Percentiles rank a stretch among this genome's conserved stretches.
These are phyloP conservation scores for Tolypocladium ovalisporum DNA, from an alignment of 2,329 filamentous ascomycete species.

Conservation along the genomic window DNA sequence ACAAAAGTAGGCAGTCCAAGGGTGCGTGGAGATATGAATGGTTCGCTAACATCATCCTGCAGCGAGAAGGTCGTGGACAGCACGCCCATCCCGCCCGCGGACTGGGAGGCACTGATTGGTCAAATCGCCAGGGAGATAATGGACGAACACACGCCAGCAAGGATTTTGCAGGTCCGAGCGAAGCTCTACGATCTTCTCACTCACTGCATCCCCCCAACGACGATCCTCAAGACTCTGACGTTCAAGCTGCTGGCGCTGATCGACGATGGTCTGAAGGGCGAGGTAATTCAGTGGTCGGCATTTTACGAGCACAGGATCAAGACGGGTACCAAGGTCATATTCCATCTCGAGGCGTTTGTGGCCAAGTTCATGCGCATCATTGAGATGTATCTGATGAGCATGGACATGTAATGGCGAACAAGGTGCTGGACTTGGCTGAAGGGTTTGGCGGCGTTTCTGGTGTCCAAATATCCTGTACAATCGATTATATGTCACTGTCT, in stretches of 20 bases:
- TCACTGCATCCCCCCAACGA: conserved; percentile 92
- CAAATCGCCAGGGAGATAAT: conserved; percentile 91
- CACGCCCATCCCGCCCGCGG: conserved; percentile 85
- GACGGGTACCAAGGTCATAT: conserved; percentile 89
- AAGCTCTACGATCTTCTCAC: conserved; percentile 96
- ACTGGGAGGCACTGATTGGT: conserved; percentile 88
- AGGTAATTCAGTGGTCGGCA: conserved; percentile 90
- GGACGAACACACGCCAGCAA: conserved; percentile 80
- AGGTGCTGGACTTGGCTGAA: neutral
- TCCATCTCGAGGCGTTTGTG: conserved; percentile 95
- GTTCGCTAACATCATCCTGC: conserved; percentile 16
- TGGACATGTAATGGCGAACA: conserved; percentile 48
- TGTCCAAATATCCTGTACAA: neutral
- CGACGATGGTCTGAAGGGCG: conserved; percentile 80
- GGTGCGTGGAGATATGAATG: neutral
- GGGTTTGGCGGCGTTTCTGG: neutral
- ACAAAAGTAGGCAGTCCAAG: conserved; percentile 63
- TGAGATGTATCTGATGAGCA: conserved; percentile 84
- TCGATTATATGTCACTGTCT: neutral
- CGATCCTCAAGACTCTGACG: conserved; percentile 85
- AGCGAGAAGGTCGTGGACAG: conserved; percentile 85
- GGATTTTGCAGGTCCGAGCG: conserved; percentile 77
- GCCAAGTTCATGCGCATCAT: conserved; percentile 96
- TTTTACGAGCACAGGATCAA: conserved; percentile 96
- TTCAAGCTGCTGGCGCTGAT: conserved; percentile 85